Conservation (phyloP, 1,284 basidiomycete species). For the Somion occarium region DNA sequence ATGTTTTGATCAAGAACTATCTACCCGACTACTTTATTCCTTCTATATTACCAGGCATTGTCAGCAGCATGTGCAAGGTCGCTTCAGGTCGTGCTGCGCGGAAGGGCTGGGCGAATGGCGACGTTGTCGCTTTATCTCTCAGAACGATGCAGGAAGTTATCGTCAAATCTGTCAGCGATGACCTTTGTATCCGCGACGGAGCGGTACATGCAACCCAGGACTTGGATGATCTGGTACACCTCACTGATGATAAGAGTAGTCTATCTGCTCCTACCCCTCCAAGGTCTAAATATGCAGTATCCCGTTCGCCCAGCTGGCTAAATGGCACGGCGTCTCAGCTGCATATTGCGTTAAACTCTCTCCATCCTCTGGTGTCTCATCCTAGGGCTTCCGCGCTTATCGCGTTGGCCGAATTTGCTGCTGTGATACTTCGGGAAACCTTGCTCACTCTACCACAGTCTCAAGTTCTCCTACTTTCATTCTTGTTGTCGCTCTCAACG, state of each 20-base stretch:
- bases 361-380: constrained; percentile 59
- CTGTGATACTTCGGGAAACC: constrained; percentile 48
- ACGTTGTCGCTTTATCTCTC: constrained; percentile 58
- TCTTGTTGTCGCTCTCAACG: constrained; percentile 58
- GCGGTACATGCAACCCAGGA: constrained; percentile 48
- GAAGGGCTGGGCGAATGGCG: constrained; percentile 60
- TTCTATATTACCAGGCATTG: constrained; percentile 76
- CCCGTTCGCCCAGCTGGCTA: constrained; percentile 54
- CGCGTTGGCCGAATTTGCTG: constrained; percentile 53
- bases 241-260: constrained; percentile 20
- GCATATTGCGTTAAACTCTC: constrained; percentile 61
- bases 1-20: constrained; percentile 54
- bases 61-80: constrained; percentile 71
- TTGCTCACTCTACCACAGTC: constrained; percentile 58
- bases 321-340: constrained; percentile 62
- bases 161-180: constrained; percentile 56
- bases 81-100: constrained; percentile 45
- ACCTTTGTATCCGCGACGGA: constrained; percentile 59
- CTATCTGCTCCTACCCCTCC: constrained; percentile 7
- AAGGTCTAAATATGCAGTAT: constrained; percentile 37
- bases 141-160: constrained; percentile 52
- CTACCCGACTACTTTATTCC: constrained; percentile 60
- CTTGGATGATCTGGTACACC: constrained; percentile 54
- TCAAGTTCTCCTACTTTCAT: constrained; percentile 62
- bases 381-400: constrained; percentile 58